Base-by-base conservation (phyloP, 1,284 basidiomycete species). In the Xerocomus amazonicus region DNA sequence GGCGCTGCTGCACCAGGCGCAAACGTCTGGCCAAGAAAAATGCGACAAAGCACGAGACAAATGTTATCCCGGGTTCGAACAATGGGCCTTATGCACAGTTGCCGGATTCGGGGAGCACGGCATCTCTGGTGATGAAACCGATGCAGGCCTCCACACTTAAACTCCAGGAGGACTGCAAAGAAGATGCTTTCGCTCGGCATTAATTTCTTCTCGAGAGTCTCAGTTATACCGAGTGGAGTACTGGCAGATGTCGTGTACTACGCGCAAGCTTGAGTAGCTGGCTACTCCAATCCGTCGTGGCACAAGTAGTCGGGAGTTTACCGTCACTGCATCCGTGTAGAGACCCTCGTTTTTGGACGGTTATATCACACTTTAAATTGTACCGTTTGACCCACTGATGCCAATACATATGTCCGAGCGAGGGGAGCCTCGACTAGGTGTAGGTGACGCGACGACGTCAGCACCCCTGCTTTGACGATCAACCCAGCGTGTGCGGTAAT, bases 1-100 rank as follows among this genome's bases (percentile, higher is more conserved):
- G 83, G 81, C 74, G 75, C 45, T 87, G 82, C 67, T 88, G 86
- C 66, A 78, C 78, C 59, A 71, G 74, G 43, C 68, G 72, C 40
- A 66, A 61, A 52, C 67, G 66, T 19, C 45, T 59, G 38, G 65
- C 56, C 29, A 63, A 56, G 55, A 53, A 55, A 41, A 48, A 50
- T 29, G 57, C 51, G 14, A 41, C 52, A 2, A 55, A 53, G 28
- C 62, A 68, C 34, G 54, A 64, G 26, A 23, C 37, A 12, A 44
- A 31, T 42, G 9, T 14, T 2, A 5, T 28, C n/a, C 27, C 38
- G 9, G 38, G 5, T 16, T 26, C 26, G 51, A 48, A 17, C 3
- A 38, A 28, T 9, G 53, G 64, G 16, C 49, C 59, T 13, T 66
- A 69, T 36, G 55, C 60, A 13, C 61, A 48, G 16, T 43, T 67